A percentile compares a stretch with the other conserved stretches of the same genome.
Conservation (phyloP, 495 filamentous ascomycete species). For the Penicillium maclennaniae region DNA sequence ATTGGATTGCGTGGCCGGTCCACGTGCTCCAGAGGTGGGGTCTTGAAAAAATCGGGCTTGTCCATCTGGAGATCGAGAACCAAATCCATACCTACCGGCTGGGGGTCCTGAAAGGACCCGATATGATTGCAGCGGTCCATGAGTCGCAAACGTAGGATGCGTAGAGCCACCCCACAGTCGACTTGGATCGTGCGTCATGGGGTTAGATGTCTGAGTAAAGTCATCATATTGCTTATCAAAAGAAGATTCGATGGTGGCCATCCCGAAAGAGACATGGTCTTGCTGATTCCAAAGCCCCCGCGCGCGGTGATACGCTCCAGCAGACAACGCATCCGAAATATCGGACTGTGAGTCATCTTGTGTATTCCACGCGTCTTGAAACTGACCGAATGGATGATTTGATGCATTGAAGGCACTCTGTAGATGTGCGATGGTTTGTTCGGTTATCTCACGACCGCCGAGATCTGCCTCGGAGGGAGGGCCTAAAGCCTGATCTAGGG, state of each 20-base stretch:
- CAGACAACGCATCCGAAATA: constrained; percentile 56
- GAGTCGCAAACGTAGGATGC: constrained; percentile 18
- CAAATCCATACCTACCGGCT: constrained; percentile 28
- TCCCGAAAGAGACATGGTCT: constrained; percentile 26
- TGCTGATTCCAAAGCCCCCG: constrained; percentile 60
- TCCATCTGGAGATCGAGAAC: constrained; percentile 27
- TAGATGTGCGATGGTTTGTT: constrained; percentile 50
- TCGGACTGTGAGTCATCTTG: constrained; percentile 67
- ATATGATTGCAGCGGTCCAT: constrained; percentile 27
- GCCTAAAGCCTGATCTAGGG: constrained; percentile 67
- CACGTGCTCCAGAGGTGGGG: constrained; percentile 34
- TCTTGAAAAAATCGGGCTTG: constrained; percentile 31
- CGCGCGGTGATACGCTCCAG: constrained; percentile 55
- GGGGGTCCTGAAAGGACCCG: constrained; percentile 42
- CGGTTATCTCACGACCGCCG: constrained; percentile 44
- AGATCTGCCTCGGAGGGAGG: constrained; percentile 56
- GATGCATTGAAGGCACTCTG: constrained; percentile 53
- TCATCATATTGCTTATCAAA: constrained; percentile 32
- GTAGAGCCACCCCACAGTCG: constrained; percentile 32
- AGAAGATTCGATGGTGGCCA: constrained; percentile 19
- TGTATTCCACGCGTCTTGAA: constrained; percentile 58
- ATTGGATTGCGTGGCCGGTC: constrained; percentile 35
- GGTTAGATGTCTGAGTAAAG: constrained; percentile 18
- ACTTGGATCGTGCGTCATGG: constrained; percentile 25
- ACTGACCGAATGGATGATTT: constrained; percentile 45